A percentile compares a stretch with the other conserved stretches of the same genome.
Conservation (phyloP, 139 green algal genomes). For the Limnomonas spitsbergensis region DNA sequence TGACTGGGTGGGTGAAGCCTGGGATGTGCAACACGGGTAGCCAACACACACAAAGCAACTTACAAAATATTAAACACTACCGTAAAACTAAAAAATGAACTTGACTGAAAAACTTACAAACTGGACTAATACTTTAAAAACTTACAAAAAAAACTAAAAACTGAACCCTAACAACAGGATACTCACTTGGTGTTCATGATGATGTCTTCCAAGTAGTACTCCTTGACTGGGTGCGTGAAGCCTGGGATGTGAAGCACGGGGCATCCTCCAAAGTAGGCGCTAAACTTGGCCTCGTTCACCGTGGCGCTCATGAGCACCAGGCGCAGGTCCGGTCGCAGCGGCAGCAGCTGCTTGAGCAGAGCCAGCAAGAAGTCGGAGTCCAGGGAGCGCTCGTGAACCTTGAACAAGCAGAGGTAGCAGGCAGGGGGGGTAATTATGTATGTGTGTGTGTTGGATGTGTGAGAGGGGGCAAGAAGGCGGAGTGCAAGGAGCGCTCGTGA, state of each 20-base stretch:
- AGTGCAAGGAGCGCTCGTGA: constrained; percentile 24
- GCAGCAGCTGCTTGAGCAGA: constrained; percentile 17
- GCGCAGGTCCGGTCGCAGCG: constrained; percentile 52
- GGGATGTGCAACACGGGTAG: no score
- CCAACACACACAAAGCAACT: no score
- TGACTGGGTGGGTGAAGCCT: no score
- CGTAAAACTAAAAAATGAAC: no score
- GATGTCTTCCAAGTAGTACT: constrained; percentile 28
- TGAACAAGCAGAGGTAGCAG: no score
- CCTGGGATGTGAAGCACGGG: constrained; percentile 33
- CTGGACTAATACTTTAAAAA: no score
- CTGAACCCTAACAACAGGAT: no score
- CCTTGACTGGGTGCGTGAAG: constrained; percentile 37
- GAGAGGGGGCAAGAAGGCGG: constrained; percentile 72
- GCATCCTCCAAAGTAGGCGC: constrained; percentile 24
- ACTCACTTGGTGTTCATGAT: not conserved
- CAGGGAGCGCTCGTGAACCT: constrained; percentile 19
- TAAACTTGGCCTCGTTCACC: constrained; percentile 34
- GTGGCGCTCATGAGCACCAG: constrained; percentile 88
- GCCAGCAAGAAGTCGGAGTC: constrained; percentile 73
- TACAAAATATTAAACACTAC: no score
- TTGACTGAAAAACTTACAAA: no score
- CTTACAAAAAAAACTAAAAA: no score
- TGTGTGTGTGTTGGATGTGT: no score
- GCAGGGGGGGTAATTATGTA: no score